Base-by-base conservation (phyloP, 208 protist genomes). In the Crithidia acanthocephali region DNA sequence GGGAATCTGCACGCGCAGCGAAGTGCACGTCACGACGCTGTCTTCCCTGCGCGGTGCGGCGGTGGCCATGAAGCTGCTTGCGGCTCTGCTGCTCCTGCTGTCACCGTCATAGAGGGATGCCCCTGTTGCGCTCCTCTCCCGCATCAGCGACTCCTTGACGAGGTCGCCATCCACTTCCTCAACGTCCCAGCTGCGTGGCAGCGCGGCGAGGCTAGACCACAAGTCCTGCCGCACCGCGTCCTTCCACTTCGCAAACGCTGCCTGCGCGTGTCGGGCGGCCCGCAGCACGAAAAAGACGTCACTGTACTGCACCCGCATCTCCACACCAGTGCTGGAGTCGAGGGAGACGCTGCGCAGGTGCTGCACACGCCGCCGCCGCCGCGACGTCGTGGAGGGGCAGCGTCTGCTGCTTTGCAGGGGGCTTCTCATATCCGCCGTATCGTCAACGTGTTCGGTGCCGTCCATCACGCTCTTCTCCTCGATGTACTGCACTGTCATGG, bases 261-360 rank as follows among this genome's bases (percentile, higher is more conserved):
- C 40, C 50, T 66, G 52, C n/a, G 80, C 82, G 33, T 86, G 77
- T 7, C 72, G 45, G 23, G 81, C 45, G 0, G 84, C 74, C 18
- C 56, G 53, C 28, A 68, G 68, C 42, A 74, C 82, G 25, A 90
- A 71, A 13, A 80, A 80, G 10, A 88, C 50, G 47, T 90, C 87
- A 47, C 82, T 77, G 65, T 84, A 85, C 9, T 83, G 79, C 28
- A 88, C 62, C 8, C 62, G 75, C 35, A 93, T 53, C 30, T 90
- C 87, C 23, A 88, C 59, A 0, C 80, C 84, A 25, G 28, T 74
- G 30, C 60, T 66, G 22, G 79, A 72, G 32, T 68, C 66, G 2
- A 88, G 50, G 5, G 75, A 70, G 22, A 85, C 48, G 37, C 27
- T 72, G 37, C 52, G 59, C 30, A 66, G 30, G 10, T 66, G 42